A percentile compares a stretch with the other conserved stretches of the same genome.
Conservation (phyloP, 108 stramenopile species). For the Cylindrotheca fusiformis region DNA sequence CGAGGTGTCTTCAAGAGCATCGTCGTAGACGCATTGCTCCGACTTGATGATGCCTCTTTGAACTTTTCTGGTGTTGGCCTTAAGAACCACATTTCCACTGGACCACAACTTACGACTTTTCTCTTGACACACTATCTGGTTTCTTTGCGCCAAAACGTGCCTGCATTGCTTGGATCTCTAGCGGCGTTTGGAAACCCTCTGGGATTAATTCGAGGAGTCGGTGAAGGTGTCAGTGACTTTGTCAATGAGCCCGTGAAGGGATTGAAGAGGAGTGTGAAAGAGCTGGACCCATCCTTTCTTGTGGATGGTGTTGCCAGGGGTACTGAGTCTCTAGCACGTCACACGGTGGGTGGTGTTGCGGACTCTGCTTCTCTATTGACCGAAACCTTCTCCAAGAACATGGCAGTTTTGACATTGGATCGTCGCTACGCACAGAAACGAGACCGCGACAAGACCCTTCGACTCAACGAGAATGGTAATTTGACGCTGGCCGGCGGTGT, state of each 20-base stretch:
- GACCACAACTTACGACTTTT: constrained; percentile 50
- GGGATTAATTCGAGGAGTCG: constrained; percentile 79
- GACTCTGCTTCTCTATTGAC: constrained; percentile 80
- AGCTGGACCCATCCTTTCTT: constrained; percentile 73
- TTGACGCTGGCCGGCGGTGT: constrained; percentile 62
- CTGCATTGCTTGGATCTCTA: constrained; percentile 79
- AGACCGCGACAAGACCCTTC: constrained; percentile 38
- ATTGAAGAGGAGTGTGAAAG: constrained; percentile 69
- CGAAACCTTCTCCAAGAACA: constrained; percentile 76
- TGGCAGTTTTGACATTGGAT: constrained; percentile 85
- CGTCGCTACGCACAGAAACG: constrained; percentile 82
- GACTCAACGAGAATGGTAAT: constrained; percentile 33
- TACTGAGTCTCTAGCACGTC: constrained; percentile 77
- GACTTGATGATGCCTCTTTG: constrained; percentile 63
- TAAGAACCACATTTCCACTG: constrained; percentile 59
- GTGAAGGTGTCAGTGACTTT: constrained; percentile 81
- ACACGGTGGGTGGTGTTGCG: constrained; percentile 88
- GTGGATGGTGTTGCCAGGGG: constrained; percentile 88
- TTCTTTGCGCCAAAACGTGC: constrained; percentile 73
- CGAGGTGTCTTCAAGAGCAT: constrained; percentile 73
- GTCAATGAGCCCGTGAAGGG: constrained; percentile 82
- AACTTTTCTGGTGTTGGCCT: constrained; percentile 62
- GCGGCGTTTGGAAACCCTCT: constrained; percentile 89
- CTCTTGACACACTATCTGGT: constrained; percentile 73
- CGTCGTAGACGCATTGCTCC: constrained; percentile 69